These are phyloP conservation scores for Geotrichum carabidarum DNA, from an alignment of 1,139 yeast species.

Conservation along the genomic window DNA sequence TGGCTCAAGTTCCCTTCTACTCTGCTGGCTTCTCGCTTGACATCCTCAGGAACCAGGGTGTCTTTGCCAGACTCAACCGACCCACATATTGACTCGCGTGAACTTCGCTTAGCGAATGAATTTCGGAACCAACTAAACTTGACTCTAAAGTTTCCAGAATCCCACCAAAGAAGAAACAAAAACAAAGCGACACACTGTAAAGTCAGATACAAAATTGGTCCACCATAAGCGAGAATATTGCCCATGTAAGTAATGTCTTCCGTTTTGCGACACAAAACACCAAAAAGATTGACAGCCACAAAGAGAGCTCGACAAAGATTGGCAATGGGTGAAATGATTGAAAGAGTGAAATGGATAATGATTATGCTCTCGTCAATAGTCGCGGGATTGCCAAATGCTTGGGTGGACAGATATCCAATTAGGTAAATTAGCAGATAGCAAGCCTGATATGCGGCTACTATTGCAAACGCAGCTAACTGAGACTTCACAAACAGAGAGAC, in stretches of 20 bases:
- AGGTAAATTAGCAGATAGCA: slow-evolving; percentile 34
- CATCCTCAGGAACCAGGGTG: slow-evolving; percentile 17
- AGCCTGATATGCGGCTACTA: slow-evolving; percentile 36
- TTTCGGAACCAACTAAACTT: not conserved
- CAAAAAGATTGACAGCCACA: slow-evolving; percentile 36
- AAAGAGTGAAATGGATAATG: slow-evolving; percentile 32
- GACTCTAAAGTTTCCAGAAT: slow-evolving; percentile 30
- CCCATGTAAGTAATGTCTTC: slow-evolving; percentile 30
- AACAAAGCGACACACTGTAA: slow-evolving; percentile 30
- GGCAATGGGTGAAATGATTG: slow-evolving; percentile 34
- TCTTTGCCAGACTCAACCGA: slow-evolving; percentile 13
- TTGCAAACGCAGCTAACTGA: slow-evolving; percentile 39
- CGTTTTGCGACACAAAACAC: slow-evolving; percentile 30
- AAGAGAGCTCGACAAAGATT: slow-evolving; percentile 34
- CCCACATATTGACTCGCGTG: not conserved
- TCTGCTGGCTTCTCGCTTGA: slow-evolving; percentile 18
- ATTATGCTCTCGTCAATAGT: slow-evolving; percentile 26
- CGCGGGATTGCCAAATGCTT: slow-evolving; percentile 33
- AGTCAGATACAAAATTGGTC: slow-evolving; percentile 36
- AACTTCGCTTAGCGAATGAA: not conserved
- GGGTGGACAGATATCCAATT: slow-evolving; percentile 33
- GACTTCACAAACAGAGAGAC: slow-evolving; percentile 35
- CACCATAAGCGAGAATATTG: slow-evolving; percentile 36
- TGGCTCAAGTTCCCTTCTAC: slow-evolving; percentile 21
- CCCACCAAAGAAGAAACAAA: slow-evolving; percentile 35